phyloP scores from a whole-genome alignment of 805 yeast genomes.

The Millerozyma miso region DNA sequence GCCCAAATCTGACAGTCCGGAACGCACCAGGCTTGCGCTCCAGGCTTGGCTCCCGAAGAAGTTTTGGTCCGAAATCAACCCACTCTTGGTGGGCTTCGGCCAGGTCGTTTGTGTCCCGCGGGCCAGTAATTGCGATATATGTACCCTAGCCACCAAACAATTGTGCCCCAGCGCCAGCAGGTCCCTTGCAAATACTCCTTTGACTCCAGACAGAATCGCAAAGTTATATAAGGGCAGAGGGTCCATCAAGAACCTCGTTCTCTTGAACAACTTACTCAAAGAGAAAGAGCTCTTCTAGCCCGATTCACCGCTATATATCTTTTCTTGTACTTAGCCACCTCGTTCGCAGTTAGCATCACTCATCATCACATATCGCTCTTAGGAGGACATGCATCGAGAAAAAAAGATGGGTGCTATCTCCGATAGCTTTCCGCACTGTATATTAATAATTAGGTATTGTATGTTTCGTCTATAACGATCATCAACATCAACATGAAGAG shows the following conservation, averaged over 20 bases:
- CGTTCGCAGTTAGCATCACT: background rate
- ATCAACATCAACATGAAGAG: background rate
- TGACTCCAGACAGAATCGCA: slow-evolving; percentile 22
- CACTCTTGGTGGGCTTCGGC: slow-evolving; percentile 88
- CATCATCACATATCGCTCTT: background rate
- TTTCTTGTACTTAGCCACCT: background rate
- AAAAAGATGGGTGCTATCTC: background rate
- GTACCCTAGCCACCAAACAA: slow-evolving; percentile 49
- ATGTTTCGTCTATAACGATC: background rate
- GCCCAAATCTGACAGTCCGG: slow-evolving; percentile 56
- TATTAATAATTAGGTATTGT: background rate
- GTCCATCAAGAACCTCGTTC: slow-evolving; percentile 21
- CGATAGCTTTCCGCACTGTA: background rate
- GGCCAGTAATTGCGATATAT: slow-evolving; percentile 66
- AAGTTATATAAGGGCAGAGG: slow-evolving; percentile 32
- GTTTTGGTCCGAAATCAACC: slow-evolving; percentile 82
- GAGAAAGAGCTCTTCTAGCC: background rate
- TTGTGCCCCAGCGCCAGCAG: slow-evolving; percentile 59
- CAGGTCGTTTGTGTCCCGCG: slow-evolving; percentile 80
- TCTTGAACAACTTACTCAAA: slow-evolving; percentile 1
- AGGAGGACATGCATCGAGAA: background rate
- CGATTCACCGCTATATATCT: background rate
- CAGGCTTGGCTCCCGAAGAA: slow-evolving; percentile 72
- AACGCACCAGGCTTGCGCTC: slow-evolving; percentile 61
- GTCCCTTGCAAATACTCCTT: slow-evolving; percentile 27